These are phyloP conservation scores for Curvularia lunata DNA, from an alignment of 2,329 filamentous ascomycete genomes.

Conservation along the genomic window DNA sequence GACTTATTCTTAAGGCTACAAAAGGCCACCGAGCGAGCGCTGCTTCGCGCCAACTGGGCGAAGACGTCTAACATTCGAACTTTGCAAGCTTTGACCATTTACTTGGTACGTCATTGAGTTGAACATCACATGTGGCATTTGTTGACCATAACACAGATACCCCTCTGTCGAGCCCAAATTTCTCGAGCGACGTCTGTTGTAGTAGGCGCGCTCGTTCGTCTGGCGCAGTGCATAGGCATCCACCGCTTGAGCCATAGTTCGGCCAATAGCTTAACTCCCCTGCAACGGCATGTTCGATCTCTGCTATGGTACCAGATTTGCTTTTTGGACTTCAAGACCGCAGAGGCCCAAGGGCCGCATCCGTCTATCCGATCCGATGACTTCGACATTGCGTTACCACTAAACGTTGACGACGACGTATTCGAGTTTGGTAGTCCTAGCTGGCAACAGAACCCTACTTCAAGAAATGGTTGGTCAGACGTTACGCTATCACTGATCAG, in stretches of 20 bases:
- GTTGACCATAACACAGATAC: conserved; percentile 40
- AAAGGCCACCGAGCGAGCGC: conserved; percentile 46
- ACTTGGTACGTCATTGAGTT: conserved; percentile 33
- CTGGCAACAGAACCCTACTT: conserved; percentile 45
- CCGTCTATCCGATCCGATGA: conserved; percentile 48
- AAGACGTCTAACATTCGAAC: conserved; percentile 49
- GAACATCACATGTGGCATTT: background rate
- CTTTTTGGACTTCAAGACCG: conserved; percentile 49
- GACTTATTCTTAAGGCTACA: conserved; percentile 46
- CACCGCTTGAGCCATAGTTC: conserved; percentile 45
- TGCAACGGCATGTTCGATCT: conserved; percentile 47
- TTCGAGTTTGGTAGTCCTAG: conserved; percentile 45
- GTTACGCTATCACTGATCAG: conserved; percentile 45
- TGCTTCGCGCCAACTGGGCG: conserved; percentile 48
- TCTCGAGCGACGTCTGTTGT: conserved; percentile 48
- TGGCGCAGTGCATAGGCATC: conserved; percentile 49
- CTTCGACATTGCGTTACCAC: conserved; percentile 46
- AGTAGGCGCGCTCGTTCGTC: conserved; percentile 47
- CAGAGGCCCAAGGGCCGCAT: conserved; percentile 48
- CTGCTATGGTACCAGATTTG: conserved; percentile 50
- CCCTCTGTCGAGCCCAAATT: conserved; percentile 47
- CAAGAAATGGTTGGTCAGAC: conserved; percentile 44
- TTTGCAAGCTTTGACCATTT: conserved; percentile 48
- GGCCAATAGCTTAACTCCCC: conserved; percentile 43
- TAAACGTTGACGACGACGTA: conserved; percentile 49